Evolutionary conservation across 108 stramenopile species (phyloP).

Genomic region (Aurantiochytrium sp.): DNA sequence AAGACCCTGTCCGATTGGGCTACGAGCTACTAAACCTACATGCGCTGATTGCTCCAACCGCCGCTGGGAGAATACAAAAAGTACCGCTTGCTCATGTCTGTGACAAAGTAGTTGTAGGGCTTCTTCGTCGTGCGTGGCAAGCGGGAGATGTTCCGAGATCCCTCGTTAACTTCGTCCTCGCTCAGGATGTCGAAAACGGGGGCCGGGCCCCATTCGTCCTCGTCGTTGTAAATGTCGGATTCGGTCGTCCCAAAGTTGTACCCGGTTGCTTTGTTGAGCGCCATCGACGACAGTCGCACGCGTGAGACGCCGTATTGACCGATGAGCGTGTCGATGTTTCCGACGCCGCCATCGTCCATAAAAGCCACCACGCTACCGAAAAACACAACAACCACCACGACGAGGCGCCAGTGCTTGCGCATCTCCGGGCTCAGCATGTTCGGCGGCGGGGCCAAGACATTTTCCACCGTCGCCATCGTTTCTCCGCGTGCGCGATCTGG

Average conservation of each 20-base stretch:
- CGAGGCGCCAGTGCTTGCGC: not conserved
- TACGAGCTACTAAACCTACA: not conserved
- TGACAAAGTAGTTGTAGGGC: not conserved
- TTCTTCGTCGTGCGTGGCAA: not conserved
- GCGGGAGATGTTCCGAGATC: not conserved
- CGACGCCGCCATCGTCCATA: not conserved
- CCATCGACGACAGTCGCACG: not conserved
- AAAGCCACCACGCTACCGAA: not conserved
- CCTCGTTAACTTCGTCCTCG: not conserved
- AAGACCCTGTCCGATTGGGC: too few species aligned
- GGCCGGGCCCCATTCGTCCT: not conserved
- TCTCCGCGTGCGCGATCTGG: too few species aligned
- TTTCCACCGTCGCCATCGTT: not conserved
- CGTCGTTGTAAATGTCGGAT: not conserved
- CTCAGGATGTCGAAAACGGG: not conserved
- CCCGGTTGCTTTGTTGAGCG: not conserved
- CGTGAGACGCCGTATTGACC: not conserved
- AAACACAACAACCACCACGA: not conserved
- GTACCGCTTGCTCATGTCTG: not conserved
- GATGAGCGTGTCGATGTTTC: not conserved
- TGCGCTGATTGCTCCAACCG: not conserved
- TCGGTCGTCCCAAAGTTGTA: not conserved
- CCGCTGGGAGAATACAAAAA: slow-evolving; percentile 6
- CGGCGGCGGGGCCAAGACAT: not conserved
- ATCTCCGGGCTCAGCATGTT: not conserved